Evolutionary conservation across 75 land plant species (phyloP), one percentile per base, ranked within the genome.

Genomic region (Cryptomeria japonica): DNA sequence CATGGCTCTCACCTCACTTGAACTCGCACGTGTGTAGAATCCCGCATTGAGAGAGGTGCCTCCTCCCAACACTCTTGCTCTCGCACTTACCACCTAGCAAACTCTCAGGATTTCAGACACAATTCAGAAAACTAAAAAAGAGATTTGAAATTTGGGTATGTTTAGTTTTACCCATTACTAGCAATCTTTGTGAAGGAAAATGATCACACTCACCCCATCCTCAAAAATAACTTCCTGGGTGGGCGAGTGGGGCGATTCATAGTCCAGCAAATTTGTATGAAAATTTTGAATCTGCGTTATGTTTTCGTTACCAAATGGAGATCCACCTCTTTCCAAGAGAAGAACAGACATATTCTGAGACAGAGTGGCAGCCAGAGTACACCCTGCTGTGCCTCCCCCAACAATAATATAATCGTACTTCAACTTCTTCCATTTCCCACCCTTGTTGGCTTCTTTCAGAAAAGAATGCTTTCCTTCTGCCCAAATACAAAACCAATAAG

Each of bases 241-340:
- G n/a, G 72, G 72, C 72, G 72, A 64, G 8, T 28, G 72, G n/a
- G 72, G 72, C 2, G 72, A 19, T 22, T 22, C 22, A n/a, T 7
- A 64, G 72, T 64, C 72, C 72, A 64, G 72, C 72, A 64, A 28
- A 64, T 64, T 64, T 64, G 72, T 4, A 28, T 1, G n/a, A 64
- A 64, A 64, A 28, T 64, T 64, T 64, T 64, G n/a, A 28, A 64
- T 64, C 72, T 28, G 6, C 6, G 72, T 22, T 19, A 64, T 64
- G 72, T 64, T 64, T 19, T 64, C 8, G 72, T 64, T 64, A 0
- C 80, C 85, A 39, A 86, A 90, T 1, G 91, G 91, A 38, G 83
- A 78, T 15, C 82, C 87, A 14, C 92, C 92, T n/a, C 92, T 84
- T 68, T 91, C 92, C 34, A 91, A 49, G 34, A 49, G 53, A 9